A percentile compares a stretch with the other conserved stretches of the same genome.
Evolutionary conservation across 2,329 filamentous ascomycete species (phyloP).

Genomic region (Drechslera avenae): DNA sequence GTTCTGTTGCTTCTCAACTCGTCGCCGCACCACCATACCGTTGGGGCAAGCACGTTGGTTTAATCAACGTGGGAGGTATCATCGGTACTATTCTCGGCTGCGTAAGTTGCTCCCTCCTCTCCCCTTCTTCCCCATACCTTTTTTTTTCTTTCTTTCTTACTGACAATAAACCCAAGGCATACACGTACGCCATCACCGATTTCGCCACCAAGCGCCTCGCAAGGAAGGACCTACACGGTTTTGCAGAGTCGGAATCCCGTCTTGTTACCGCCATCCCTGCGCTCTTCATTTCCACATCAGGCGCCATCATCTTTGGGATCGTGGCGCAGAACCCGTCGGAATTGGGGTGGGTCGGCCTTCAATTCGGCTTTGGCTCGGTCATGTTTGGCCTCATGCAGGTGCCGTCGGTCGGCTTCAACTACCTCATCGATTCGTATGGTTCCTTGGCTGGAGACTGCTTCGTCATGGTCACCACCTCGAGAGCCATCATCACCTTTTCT

Average conservation of each 20-base stretch:
- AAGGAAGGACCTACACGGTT: constrained; percentile 44
- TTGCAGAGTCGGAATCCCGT: constrained; percentile 49
- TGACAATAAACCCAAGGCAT: constrained; percentile 19
- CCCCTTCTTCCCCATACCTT: neutral
- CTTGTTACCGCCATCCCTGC: constrained; percentile 48
- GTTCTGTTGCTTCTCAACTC: constrained; percentile 46
- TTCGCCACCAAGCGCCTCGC: constrained; percentile 46
- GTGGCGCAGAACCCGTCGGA: constrained; percentile 45
- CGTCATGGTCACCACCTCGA: constrained; percentile 57
- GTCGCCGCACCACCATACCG: constrained; percentile 49
- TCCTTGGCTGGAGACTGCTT: constrained; percentile 59
- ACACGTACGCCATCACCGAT: constrained; percentile 49
- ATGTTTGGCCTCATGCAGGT: constrained; percentile 51
- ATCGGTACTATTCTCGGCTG: constrained; percentile 47
- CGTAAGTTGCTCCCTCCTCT: constrained; percentile 7
- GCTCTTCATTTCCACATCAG: constrained; percentile 46
- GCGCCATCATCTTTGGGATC: constrained; percentile 49
- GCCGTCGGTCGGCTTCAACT: constrained; percentile 52
- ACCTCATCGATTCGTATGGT: constrained; percentile 58
- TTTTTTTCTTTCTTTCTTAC: neutral
- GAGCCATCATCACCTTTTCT: constrained; percentile 58
- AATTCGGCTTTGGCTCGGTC: constrained; percentile 49
- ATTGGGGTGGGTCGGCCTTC: constrained; percentile 48
- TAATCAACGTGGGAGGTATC: constrained; percentile 48
- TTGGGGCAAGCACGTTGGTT: constrained; percentile 48